These are phyloP conservation scores for Dunaliella primolecta DNA, from an alignment of 139 green algal genomes.

Conservation along the genomic window DNA sequence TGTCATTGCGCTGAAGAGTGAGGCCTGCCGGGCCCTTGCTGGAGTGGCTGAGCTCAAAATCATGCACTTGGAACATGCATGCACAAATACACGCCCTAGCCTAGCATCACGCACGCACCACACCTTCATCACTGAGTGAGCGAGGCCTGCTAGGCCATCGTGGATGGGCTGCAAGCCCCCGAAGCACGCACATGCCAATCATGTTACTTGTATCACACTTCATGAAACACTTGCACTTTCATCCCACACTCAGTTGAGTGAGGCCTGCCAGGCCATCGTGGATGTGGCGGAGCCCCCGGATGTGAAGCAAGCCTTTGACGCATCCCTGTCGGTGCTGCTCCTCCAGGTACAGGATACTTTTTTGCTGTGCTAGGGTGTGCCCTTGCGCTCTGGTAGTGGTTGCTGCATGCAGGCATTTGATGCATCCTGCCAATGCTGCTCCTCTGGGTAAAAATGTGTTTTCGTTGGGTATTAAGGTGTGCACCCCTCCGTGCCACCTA, in stretches of 20 bases:
- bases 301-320: conserved; percentile 53
- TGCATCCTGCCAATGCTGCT: not conserved
- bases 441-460: not conserved
- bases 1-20: too few species aligned
- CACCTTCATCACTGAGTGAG: too few species aligned
- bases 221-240: too few species aligned
- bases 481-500: not conserved
- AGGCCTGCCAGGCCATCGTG: conserved; percentile 42
- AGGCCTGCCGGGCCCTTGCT: too few species aligned
- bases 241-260: conserved; percentile 32
- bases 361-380: not conserved
- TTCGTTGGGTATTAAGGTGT: not conserved
- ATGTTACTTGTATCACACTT: too few species aligned
- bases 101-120: too few species aligned
- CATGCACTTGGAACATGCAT: too few species aligned
- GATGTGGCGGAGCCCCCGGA: conserved; percentile 60
- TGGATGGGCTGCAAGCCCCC: conserved; percentile 53
- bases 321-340: conserved; percentile 35
- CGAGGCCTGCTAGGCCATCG: conserved; percentile 42
- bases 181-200: too few species aligned
- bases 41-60: too few species aligned
- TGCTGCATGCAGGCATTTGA: not conserved
- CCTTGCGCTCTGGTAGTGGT: conserved; percentile 12
- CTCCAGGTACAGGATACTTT: conserved; percentile 35
- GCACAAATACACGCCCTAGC: too few species aligned